These are phyloP conservation scores for Podila minutissima DNA, from an alignment of 192 early-diverging fungal species.

Conservation along the genomic window DNA sequence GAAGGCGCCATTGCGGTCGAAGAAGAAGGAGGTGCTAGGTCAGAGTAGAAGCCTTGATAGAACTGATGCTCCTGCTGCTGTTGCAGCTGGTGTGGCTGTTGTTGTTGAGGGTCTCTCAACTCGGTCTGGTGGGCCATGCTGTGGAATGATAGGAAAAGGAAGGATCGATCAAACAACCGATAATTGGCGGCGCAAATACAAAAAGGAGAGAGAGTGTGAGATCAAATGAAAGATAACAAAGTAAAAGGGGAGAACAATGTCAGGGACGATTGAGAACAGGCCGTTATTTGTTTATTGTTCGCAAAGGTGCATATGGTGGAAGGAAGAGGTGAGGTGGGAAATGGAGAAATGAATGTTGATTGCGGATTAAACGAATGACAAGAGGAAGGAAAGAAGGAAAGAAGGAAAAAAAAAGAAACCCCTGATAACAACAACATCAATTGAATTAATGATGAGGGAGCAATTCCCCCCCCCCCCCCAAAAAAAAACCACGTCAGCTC, in stretches of 20 bases:
- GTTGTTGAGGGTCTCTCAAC: not conserved
- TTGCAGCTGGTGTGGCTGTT: not conserved
- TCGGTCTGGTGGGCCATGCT: conserved; percentile 4
- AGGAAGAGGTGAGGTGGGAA: not conserved
- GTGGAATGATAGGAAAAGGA: not conserved
- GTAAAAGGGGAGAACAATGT: not conserved
- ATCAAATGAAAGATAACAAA: not conserved
- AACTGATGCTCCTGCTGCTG: not conserved
- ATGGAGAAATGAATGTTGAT: conserved; percentile 7
- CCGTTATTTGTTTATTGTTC: too few relatives aligned
- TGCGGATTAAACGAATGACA: not conserved
- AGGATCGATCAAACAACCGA: too few relatives aligned
- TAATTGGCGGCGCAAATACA: not conserved
- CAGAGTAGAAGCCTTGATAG: conserved; percentile 2
- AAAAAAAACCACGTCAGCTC: not conserved
- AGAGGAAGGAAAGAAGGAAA: conserved; percentile 2
- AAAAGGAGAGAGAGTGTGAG: not conserved
- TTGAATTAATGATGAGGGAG: not conserved
- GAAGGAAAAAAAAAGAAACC: not conserved
- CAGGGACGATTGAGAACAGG: not conserved
- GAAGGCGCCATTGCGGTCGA: conserved; percentile 1
- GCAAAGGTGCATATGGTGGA: not conserved
- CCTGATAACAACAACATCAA: not conserved
- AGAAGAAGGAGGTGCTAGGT: conserved; percentile 2
- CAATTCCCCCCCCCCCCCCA: not conserved